Conservation (phyloP, 2,329 filamentous ascomycete genomes). For the Neonectria faginata region DNA sequence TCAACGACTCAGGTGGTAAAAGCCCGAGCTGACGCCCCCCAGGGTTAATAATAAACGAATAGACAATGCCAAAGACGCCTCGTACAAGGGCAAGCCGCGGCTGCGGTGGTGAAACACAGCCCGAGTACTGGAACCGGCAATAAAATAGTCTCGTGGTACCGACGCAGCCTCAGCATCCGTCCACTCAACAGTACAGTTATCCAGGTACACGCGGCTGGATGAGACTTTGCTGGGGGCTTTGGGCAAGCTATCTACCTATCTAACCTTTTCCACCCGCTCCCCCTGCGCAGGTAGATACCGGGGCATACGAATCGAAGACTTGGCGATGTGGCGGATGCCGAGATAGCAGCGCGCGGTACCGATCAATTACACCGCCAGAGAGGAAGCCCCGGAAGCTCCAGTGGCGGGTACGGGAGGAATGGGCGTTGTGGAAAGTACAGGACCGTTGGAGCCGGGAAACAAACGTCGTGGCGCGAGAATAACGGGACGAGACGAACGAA, state of each 20-base stretch:
- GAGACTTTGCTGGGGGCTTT: neutral
- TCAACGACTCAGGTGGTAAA: constrained; percentile 4
- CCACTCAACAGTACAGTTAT: no score
- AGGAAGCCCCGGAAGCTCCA: constrained; percentile 18
- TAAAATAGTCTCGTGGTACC: constrained; percentile 13
- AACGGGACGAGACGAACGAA: neutral
- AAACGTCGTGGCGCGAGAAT: neutral
- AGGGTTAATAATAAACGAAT: constrained; percentile 17
- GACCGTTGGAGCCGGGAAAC: neutral
- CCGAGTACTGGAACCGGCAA: constrained; percentile 12
- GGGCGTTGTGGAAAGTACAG: constrained; percentile 1
- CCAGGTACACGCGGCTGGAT: neutral
- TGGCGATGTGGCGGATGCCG: constrained; percentile 20
- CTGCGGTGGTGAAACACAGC: constrained; percentile 28
- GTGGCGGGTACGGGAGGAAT: constrained; percentile 12
- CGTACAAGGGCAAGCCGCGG: constrained; percentile 14
- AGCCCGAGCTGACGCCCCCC: constrained; percentile 20
- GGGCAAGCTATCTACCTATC: constrained; percentile 11
- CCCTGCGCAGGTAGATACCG: constrained; percentile 3
- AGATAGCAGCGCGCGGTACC: constrained; percentile 11
- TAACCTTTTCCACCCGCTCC: neutral
- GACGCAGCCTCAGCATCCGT: constrained; percentile 1
- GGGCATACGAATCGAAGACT: constrained; percentile 13
- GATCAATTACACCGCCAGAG: constrained; percentile 16
- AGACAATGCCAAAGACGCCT: constrained; percentile 6